These are phyloP conservation scores for Globisporangium viniferum DNA, from an alignment of 352 stramenopile species.

Conservation along the genomic window DNA sequence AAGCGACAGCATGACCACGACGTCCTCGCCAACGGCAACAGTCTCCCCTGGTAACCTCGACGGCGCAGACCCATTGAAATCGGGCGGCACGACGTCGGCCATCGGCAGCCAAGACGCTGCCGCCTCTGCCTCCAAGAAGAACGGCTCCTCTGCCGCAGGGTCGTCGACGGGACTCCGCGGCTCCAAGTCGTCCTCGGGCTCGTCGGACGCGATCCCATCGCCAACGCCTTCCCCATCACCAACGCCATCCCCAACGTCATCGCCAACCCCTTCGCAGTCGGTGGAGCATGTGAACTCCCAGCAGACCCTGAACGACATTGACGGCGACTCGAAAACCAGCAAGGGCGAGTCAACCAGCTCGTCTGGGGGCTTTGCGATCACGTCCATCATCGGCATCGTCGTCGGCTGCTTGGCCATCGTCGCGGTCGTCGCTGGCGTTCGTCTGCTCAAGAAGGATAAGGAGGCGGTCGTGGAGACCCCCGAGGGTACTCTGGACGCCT, in stretches of 20 bases:
- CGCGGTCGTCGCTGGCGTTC: constrained; percentile 59
- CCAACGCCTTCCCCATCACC: constrained; percentile 6
- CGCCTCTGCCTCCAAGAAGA: constrained; percentile 1
- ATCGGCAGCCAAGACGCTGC: constrained; percentile 11
- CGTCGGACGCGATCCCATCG: constrained; percentile 7
- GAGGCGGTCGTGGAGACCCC: constrained; percentile 50
- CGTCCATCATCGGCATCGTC: constrained; percentile 51
- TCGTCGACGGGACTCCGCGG: constrained; percentile 8
- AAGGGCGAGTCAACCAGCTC: neutral
- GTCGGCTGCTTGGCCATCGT: constrained; percentile 74
- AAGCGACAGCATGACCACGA: neutral
- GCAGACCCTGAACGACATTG: constrained; percentile 31
- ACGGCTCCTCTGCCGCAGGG: neutral
- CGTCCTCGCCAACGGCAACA: constrained; percentile 8
- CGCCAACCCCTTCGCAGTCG: constrained; percentile 2
- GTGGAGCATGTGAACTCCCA: constrained; percentile 24
- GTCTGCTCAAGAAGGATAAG: constrained; percentile 64
- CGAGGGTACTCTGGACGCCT: constrained; percentile 40
- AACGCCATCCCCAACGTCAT: neutral
- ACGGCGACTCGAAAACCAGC: constrained; percentile 23
- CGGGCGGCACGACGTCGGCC: constrained; percentile 3
- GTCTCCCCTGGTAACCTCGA: constrained; percentile 13
- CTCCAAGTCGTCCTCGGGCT: constrained; percentile 11
- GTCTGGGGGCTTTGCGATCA: constrained; percentile 25
- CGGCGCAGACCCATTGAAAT: neutral